Conservation (phyloP, 164 flowering plant genomes). For the Berberis vulgaris region DNA sequence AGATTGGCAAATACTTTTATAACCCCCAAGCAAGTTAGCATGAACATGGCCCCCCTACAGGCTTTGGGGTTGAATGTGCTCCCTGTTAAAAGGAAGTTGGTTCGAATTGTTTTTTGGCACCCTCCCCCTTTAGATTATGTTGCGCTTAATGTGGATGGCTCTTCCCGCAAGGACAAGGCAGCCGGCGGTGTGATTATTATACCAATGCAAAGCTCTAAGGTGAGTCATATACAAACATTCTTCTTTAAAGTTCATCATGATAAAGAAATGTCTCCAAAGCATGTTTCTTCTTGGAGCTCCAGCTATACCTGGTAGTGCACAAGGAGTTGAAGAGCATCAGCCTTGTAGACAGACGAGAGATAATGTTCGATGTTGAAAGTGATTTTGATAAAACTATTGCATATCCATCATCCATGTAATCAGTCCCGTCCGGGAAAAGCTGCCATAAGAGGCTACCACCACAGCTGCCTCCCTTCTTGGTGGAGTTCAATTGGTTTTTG, state of each 20-base stretch:
- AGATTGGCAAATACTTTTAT: too few species aligned
- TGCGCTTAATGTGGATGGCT: too few species aligned
- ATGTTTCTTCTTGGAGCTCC: slow-evolving; percentile 77
- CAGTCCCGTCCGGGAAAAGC: slow-evolving; percentile 82
- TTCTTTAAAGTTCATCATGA: slow-evolving; percentile 30
- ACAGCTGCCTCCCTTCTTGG: slow-evolving; percentile 74
- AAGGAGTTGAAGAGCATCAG: slow-evolving; percentile 50
- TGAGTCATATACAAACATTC: too few species aligned
- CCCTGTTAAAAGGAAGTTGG: too few species aligned
- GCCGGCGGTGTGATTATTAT: too few species aligned
- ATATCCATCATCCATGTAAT: slow-evolving; percentile 93
- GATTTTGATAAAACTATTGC: slow-evolving; percentile 62
- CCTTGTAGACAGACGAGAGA: slow-evolving; percentile 68
- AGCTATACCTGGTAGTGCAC: slow-evolving; percentile 56
- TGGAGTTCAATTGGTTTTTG: slow-evolving; percentile 43
- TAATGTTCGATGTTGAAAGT: slow-evolving; percentile 52
- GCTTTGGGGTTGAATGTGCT: too few species aligned
- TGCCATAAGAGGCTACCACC: slow-evolving; percentile 91
- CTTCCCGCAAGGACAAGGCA: too few species aligned
- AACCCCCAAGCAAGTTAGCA: too few species aligned
- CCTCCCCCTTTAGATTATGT: too few species aligned
- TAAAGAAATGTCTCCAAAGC: slow-evolving; percentile 26
- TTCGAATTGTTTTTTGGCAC: too few species aligned
- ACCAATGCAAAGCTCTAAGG: too few species aligned
- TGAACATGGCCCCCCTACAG: too few species aligned